phyloP scores from a whole-genome alignment of 2,329 filamentous ascomycete genomes.

The Penicillium sp. region DNA sequence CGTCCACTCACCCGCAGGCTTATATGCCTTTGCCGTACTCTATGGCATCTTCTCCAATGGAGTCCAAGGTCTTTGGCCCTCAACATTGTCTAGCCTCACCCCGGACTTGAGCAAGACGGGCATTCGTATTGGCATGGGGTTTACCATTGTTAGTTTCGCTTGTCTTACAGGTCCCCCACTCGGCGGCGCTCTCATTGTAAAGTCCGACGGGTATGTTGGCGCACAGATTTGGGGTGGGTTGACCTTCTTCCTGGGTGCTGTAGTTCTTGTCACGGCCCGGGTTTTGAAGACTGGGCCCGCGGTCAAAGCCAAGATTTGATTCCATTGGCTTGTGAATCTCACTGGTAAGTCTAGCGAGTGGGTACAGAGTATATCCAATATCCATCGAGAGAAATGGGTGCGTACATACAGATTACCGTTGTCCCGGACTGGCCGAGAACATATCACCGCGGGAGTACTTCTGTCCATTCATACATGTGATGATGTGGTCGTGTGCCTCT shows the following conservation, averaged over 20 bases:
- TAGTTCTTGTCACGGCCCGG: constrained; percentile 16
- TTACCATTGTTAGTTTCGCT: constrained; percentile 51
- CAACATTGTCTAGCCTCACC: constrained; percentile 16
- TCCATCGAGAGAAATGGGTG: not conserved
- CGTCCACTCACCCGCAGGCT: constrained; percentile 43
- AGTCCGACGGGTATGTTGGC: constrained; percentile 46
- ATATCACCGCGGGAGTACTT: too few species aligned
- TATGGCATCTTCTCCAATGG: constrained; percentile 37
- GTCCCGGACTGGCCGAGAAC: too few species aligned
- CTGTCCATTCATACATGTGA: too few species aligned
- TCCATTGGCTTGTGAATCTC: not conserved
- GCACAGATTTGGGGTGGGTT: constrained; percentile 51
- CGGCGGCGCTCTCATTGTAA: constrained; percentile 52
- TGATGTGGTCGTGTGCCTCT: too few species aligned
- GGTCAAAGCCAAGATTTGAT: constrained; percentile 13
- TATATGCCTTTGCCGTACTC: constrained; percentile 51
- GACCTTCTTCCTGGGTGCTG: constrained; percentile 14
- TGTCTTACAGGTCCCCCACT: constrained; percentile 53
- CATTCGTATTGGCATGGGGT: constrained; percentile 39
- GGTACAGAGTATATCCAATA: not conserved
- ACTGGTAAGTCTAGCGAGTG: not conserved
- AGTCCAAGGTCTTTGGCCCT: constrained; percentile 16
- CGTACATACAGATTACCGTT: too few species aligned
- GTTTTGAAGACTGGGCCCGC: constrained; percentile 8
- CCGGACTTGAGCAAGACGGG: constrained; percentile 18